Evolutionary conservation across 108 stramenopile genomes (phyloP), one percentile per base, ranked within the genome.

Genomic region (Nitzschia inconspicua): DNA sequence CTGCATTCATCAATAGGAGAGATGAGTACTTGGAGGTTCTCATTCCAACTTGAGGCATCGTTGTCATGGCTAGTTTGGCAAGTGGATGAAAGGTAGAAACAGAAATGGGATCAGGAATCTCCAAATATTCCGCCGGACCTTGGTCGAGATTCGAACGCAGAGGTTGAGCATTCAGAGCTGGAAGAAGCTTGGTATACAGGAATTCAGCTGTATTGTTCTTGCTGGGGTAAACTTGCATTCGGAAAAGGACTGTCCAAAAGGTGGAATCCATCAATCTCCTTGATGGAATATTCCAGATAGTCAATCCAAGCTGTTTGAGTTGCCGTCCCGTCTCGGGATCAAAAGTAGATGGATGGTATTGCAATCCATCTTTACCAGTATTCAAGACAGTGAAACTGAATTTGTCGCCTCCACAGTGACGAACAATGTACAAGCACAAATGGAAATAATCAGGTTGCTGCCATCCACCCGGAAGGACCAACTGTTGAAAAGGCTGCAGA

Each of bases 381-480:
- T 94, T 94, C 49, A 80, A 70, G 7, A 94, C 84, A 28, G 89
- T 94, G 50, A 94, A 94, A 31, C 76, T 81, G 53, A 83, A 94
- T 37, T 77, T 84, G 55, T 76, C 73, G 57, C 72, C 67, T 11
- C 86, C 88, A 32, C 73, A 73, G 48, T 87, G 78, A 32, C 89
- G 70, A 49, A 94, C 63, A 47, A 94, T 84, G 63, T 94, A 94
- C 9, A 94, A 59, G 66, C 87, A 87, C 29, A 94, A 40, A 46
- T 94, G 86, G 3, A 75, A 71, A 47, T 72, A 72, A 36, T 91
- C 86, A 0, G 87, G 84, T 47, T 85, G 82, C 64, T 89, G 89
- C 89, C 89, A 94, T n/a, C 93, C 93, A 42, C 93, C 93, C 2
- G 93, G 93, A 48, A 91, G 30, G 13, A 89, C 89, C 24, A 94